Percentiles rank a stretch among this genome's conserved stretches.
phyloP scores from a whole-genome alignment of 2,329 filamentous ascomycete species.

The Aureobasidium sp. region DNA sequence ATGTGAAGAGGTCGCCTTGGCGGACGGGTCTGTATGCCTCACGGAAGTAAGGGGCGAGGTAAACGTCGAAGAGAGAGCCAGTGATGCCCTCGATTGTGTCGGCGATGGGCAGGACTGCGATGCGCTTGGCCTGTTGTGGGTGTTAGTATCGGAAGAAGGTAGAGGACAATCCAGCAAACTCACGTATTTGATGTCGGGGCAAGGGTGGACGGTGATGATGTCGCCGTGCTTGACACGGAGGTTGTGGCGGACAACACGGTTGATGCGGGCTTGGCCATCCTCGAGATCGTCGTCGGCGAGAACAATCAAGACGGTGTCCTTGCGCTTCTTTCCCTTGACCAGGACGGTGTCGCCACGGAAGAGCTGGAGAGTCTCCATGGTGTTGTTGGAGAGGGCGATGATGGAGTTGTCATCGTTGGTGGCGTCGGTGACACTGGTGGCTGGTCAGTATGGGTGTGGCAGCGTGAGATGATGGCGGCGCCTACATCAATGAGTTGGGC shows the following conservation, averaged over 20 bases:
- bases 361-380: conserved; percentile 95
- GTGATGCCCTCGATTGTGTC: conserved; percentile 97
- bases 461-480: conserved; percentile 20
- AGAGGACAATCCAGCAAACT: conserved; percentile 34
- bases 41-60: conserved; percentile 98
- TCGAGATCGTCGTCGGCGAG: conserved; percentile 96
- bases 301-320: conserved; percentile 97
- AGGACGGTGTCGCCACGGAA: conserved; percentile 98
- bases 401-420: conserved; percentile 99
- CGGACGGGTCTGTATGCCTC: conserved; percentile 96
- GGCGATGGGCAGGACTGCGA: conserved; percentile 94
- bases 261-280: conserved; percentile 94
- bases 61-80: conserved; percentile 96
- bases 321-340: conserved; percentile 98
- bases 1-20: conserved; percentile 96
- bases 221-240: conserved; percentile 97
- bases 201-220: conserved; percentile 93
- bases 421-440: conserved; percentile 89
- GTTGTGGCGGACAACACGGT: conserved; percentile 97
- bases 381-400: conserved; percentile 95
- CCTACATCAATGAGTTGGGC: conserved; percentile 96
- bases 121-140: conserved; percentile 76
- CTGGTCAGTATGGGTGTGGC: conserved; percentile 7
- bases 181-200: conserved; percentile 99
- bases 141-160: background rate